Evolutionary conservation across 2,329 filamentous ascomycete genomes (phyloP), one percentile per base, ranked within the genome.

Genomic region (Aspergillus calidoustus): DNA sequence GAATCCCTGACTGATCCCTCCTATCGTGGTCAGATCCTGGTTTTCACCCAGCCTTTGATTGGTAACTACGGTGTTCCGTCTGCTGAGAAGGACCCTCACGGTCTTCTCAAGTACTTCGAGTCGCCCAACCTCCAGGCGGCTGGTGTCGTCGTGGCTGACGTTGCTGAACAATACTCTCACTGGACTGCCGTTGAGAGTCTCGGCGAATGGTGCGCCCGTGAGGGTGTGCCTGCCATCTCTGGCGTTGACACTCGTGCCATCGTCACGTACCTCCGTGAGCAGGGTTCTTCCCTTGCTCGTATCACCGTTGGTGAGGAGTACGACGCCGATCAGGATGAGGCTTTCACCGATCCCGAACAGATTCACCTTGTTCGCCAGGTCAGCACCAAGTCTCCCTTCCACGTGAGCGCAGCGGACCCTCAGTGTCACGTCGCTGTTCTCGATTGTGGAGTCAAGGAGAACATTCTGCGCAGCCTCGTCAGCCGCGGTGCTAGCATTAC

Each of bases 371-470:
- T 98, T 71, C 92, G 92, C 80, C 91, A 91, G 72, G 95, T 99
- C 70, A 97, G 91, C 84, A 99, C 95, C 80, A 99, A 99, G 84
- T 91, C 93, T 66, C 95, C 95, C 47, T 99, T 98, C 84, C 92
- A 98, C 72, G 91, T 98, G 68, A 90, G 91, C 77, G 93, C 93
- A 55, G 87, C 89, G 34, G 87, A 90, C 68, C 92, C 94, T 66
- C 88, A 90, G 73, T 89, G 92, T 77, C 95, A 99, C 81, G 88
- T 99, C 70, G 95, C 94, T 62, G 86, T 99, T 69, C 90, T 99
- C 76, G 95, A 99, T 81, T 99, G 95, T 74, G 95, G 95, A 83
- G 95, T 98, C 70, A 99, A 99, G 87, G 95, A 99, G 87, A 99
- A 99, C 84, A 99, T 99, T 72, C 89, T 99, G 63, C 92, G 95